These are phyloP conservation scores for Saccharum officinarum DNA, from an alignment of 176 grass and related monocot genomes.

Conservation along the genomic window DNA sequence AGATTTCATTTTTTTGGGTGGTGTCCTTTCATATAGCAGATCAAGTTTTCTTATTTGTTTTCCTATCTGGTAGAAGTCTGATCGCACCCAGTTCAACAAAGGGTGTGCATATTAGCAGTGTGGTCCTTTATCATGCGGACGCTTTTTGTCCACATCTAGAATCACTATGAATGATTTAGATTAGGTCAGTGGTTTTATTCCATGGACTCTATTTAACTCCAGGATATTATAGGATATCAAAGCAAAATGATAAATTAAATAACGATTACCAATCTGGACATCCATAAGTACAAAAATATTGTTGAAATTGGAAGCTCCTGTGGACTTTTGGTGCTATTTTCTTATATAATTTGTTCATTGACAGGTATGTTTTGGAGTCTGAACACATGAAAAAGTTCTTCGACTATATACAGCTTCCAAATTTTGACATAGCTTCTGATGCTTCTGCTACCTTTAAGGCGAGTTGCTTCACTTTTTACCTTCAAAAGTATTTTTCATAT, in stretches of 20 bases:
- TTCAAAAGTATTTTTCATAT: constrained; percentile 12
- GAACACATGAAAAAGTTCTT: constrained; percentile 99
- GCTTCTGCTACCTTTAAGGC: constrained; percentile 95
- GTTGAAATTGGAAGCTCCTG: background rate
- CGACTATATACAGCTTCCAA: constrained; percentile 94
- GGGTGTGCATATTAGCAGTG: background rate
- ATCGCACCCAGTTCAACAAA: background rate
- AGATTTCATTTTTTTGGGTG: background rate
- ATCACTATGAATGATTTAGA: background rate
- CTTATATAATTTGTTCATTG: constrained; percentile 16
- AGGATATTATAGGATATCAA: constrained; percentile 4
- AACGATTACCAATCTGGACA: background rate
- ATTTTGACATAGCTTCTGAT: constrained; percentile 99
- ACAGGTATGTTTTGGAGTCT: constrained; percentile 94
- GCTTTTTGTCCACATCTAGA: constrained; percentile 2
- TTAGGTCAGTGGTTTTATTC: background rate
- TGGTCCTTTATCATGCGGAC: background rate
- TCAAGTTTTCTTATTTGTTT: background rate
- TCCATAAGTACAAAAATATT: constrained; percentile 13
- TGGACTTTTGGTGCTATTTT: constrained; percentile 11
- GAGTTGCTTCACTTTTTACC: constrained; percentile 16
- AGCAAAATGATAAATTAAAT: constrained; percentile 4
- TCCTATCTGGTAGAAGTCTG: background rate
- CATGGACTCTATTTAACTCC: background rate
- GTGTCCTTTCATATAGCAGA: constrained; percentile 6